Percentiles rank a stretch among this genome's conserved stretches.
These are phyloP conservation scores for Thelonectria discophora DNA, from an alignment of 2,329 filamentous ascomycete species.

Conservation along the genomic window DNA sequence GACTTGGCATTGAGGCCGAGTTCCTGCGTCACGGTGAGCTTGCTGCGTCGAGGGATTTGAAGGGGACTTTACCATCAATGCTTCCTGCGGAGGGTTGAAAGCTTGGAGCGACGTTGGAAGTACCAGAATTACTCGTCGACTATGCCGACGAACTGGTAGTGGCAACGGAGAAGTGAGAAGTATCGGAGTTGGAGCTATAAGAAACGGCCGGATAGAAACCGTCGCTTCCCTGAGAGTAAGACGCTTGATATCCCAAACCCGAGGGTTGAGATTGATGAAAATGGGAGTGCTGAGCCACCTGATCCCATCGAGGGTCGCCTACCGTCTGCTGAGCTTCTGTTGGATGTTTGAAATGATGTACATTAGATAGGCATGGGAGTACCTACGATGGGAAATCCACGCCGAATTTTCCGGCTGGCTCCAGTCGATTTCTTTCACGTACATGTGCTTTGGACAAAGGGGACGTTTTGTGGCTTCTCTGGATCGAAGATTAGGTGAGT, in stretches of 20 bases:
- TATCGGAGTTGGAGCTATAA: not conserved
- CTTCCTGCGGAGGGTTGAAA: not conserved
- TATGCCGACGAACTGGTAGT: not conserved
- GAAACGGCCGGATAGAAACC: not conserved
- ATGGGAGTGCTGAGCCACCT: not conserved
- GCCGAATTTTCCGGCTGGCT: not conserved
- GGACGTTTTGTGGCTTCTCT: too few relatives aligned
- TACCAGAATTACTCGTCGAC: not conserved
- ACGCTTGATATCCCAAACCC: not conserved
- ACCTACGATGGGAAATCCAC: conserved; percentile 5
- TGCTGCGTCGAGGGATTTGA: not conserved
- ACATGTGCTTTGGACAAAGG: not conserved
- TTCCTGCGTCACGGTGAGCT: not conserved
- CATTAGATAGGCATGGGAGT: not conserved
- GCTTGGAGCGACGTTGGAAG: not conserved
- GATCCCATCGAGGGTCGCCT: not conserved
- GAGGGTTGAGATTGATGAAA: not conserved
- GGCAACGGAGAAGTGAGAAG: not conserved
- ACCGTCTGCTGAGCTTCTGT: conserved; percentile 1
- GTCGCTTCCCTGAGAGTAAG: not conserved
- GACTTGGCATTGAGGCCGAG: not conserved
- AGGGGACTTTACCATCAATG: not conserved
- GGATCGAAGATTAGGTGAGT: too few relatives aligned
- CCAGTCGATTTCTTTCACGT: not conserved
- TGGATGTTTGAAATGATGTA: not conserved